Base-by-base conservation (phyloP, 306 rosid species). In the Ammopiptanthus mongolicus region DNA sequence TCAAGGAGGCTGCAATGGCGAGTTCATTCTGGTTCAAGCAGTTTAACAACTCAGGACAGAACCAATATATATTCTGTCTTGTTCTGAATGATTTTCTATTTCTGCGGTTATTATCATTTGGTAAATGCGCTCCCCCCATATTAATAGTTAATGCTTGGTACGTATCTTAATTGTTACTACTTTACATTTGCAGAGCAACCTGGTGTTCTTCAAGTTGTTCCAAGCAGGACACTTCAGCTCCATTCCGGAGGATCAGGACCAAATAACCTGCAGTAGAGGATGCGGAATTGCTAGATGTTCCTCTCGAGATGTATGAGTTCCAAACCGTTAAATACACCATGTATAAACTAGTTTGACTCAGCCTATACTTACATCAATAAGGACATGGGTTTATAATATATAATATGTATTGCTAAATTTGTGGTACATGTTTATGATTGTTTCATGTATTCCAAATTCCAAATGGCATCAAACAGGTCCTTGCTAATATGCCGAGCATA, bases 191-290 rank as follows among this genome's bases (percentile, higher is more conserved):
- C 91, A 94, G 98, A 87, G 42, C 95, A 83, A 90, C 97, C 98
- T 4, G 98, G 97, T 11, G 98, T 95, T 72, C 90, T 95, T 74
- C 97, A 91, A 86, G 97, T 95, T 75, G 91, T 95, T 70, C 93
- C 87, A 13, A 91, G 87, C 89, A 60, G 78, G 86, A 89, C 70
- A 63, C 59, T 82, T 56, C 88, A 87, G 74, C 84, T 95, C 75
- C 96, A 93, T 82, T 73, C 90, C 19, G 97, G 50, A 23, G 96
- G 91, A 69, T 34, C 79, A 15, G 96, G 91, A 69, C 47, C 78
- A 23, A 77, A 60, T 63, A 74, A 66, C 15, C 63, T 76, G 77
- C 74, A 71, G 0, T 86, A 61, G 15, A 73, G 59, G 52, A 63
- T 39, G 58, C 46, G 64, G 22, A 59, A 13, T 63, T 33, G n/a